Evolutionary conservation across 495 filamentous ascomycete species (phyloP), one percentile per base, ranked within the genome.

Genomic region (Amniculicola lignicola): DNA sequence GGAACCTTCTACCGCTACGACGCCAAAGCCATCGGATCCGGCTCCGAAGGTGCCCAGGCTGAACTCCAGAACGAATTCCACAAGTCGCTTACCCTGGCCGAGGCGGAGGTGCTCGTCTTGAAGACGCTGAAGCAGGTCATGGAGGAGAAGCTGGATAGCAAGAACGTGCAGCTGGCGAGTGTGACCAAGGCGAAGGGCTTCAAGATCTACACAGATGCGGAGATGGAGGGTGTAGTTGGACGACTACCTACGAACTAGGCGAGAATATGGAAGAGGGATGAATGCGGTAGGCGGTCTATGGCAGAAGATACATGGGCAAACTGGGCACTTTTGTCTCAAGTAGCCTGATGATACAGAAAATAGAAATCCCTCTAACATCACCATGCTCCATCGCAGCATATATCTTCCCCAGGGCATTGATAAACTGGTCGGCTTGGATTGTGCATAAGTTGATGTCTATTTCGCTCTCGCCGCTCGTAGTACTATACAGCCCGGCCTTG

Each of bases 91-190:
- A 95, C 92, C 46, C 86, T 98, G 55, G 75, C 79, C 41, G 93
- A 98, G 70, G 93, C 93, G 18, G 93, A 98, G 74, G 88, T 89
- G 2, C 75, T 98, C 61, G 94, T 97, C 27, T 77, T 98, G 62
- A 96, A 96, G 82, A 98, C 93, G 31, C 73, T 98, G 71, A 98
- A 98, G 80, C 93, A 98, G 76, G 93, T 98, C 47, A 98, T 98
- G 93, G 93, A 98, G 76, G 93, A 98, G 83, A 98, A 97, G 78
- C 81, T 98, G 47, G 93, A 98, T 70, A 79, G 87, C 36, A 97
- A 97, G 81, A 98, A 97, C 67, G 94, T 98, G 62, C 93, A 97
- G 79, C 73, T 98, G 61, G 93, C 93, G 38, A 96, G 90, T 67
- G 94, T 97, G 49, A 98, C 93, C 54, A 95, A 92, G 78, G 91